These are phyloP conservation scores for Dendrocalamus latiflorus DNA, from an alignment of 202 grass and related monocot genomes.

Conservation along the genomic window DNA sequence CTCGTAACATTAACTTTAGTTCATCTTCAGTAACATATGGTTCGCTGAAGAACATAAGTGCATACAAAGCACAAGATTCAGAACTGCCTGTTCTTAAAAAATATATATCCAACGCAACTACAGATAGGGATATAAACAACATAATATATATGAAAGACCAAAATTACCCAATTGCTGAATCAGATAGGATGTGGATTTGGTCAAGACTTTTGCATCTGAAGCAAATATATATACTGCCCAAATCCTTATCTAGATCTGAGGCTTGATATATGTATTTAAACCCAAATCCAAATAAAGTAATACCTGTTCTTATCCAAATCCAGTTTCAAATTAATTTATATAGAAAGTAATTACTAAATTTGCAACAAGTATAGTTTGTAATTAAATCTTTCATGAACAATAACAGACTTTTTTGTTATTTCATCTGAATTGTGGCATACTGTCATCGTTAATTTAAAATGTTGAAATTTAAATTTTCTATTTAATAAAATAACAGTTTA, in stretches of 20 bases:
- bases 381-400: background rate
- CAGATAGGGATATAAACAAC: background rate
- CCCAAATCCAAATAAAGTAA: background rate
- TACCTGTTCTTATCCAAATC: background rate
- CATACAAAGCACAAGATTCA: conserved; percentile 21
- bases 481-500: background rate
- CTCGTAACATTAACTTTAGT: conserved; percentile 95
- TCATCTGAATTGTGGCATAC: background rate
- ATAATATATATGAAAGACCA: background rate
- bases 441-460: background rate
- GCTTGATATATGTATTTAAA: background rate
- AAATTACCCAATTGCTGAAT: background rate
- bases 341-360: background rate
- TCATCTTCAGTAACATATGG: conserved; percentile 99
- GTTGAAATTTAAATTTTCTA: background rate
- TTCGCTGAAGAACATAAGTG: conserved; percentile 55
- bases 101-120: conserved; percentile 9
- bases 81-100: conserved; percentile 12
- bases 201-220: background rate
- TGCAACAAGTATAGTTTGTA: background rate
- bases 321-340: background rate
- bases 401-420: background rate
- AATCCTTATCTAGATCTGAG: background rate
- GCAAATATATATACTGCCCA: background rate
- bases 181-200: background rate